Conservation (phyloP, 2,329 filamentous ascomycete genomes). For the Xylaria sp. region DNA sequence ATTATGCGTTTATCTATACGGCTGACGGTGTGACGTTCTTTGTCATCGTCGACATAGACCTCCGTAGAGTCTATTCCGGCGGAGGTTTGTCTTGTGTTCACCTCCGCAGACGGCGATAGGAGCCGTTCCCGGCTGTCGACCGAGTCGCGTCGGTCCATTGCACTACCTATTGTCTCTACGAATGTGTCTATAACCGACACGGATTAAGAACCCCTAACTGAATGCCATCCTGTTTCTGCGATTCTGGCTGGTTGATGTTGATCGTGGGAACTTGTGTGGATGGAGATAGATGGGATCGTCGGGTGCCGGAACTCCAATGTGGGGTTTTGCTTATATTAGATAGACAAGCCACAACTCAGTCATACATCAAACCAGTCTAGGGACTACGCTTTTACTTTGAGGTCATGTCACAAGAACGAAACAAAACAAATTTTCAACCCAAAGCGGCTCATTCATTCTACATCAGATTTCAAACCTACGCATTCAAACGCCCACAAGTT, state of each 20-base stretch:
- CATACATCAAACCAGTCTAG: background rate
- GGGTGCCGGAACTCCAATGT: slow-evolving; percentile 8
- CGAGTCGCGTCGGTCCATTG: slow-evolving; percentile 12
- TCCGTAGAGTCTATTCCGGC: background rate
- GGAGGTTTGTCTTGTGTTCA: background rate
- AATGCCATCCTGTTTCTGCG: background rate
- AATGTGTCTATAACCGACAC: background rate
- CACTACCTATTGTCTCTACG: background rate
- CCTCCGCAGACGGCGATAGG: background rate
- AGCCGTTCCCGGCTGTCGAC: slow-evolving; percentile 23
- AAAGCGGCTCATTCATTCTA: background rate
- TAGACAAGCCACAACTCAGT: background rate
- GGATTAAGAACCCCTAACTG: background rate
- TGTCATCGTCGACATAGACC: slow-evolving; percentile 21
- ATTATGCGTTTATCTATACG: slow-evolving; percentile 67
- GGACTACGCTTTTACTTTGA: background rate
- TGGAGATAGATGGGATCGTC: slow-evolving; percentile 19
- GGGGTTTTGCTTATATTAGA: slow-evolving; percentile 16
- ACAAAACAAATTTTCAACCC: background rate
- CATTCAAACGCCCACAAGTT: background rate
- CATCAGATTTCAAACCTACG: background rate
- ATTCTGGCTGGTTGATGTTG: slow-evolving; percentile 2
- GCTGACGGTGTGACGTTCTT: slow-evolving; percentile 53
- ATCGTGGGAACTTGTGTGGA: background rate
- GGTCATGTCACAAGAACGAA: background rate